phyloP scores from a whole-genome alignment of 2,329 filamentous ascomycete genomes.

The Neurospora crassa region DNA sequence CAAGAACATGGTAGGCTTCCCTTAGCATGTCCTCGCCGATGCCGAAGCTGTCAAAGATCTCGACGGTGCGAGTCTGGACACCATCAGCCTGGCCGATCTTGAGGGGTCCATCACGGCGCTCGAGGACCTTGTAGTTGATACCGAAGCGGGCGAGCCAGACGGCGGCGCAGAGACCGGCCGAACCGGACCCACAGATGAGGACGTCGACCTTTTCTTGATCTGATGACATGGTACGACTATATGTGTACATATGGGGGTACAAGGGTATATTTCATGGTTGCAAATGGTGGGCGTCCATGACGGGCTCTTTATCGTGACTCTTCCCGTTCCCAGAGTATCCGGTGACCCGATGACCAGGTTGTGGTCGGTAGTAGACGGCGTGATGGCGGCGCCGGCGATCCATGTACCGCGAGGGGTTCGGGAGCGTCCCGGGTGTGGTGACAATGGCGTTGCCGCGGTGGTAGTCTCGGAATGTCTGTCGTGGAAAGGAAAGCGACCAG shows the following conservation, averaged over 20 bases:
- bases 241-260: background rate
- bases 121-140: constrained; percentile 48
- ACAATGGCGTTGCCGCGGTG: background rate
- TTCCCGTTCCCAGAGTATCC: background rate
- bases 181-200: constrained; percentile 51
- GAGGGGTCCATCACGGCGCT: constrained; percentile 44
- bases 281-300: background rate
- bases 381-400: background rate
- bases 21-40: constrained; percentile 43
- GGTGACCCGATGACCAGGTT: background rate
- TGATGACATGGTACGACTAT: constrained; percentile 3
- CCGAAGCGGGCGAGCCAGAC: constrained; percentile 50
- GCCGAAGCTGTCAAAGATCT: constrained; percentile 51
- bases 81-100: constrained; percentile 54
- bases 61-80: constrained; percentile 50
- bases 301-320: background rate
- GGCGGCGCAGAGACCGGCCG: constrained; percentile 51
- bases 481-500: too few relatives aligned
- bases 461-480: background rate
- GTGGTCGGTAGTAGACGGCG: background rate
- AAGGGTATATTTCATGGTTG: background rate
- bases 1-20: constrained; percentile 48
- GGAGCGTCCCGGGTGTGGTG: background rate
- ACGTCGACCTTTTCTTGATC: constrained; percentile 33
- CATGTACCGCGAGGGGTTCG: background rate